These are phyloP conservation scores for Cryptococcus wingfieldii DNA, from an alignment of 1,284 basidiomycete genomes.

Conservation along the genomic window DNA sequence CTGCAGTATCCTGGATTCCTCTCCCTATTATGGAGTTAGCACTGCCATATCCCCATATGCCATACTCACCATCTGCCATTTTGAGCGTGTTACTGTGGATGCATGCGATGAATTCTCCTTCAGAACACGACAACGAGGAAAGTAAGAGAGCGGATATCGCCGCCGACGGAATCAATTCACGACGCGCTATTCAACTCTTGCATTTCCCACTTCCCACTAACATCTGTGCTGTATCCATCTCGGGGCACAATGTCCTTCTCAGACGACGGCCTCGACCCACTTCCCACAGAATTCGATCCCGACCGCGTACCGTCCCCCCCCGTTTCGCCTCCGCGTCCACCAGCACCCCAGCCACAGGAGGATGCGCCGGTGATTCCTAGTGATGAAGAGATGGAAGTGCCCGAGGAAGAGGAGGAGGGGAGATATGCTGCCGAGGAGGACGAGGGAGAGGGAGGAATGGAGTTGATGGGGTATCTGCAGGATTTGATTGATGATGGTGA, in stretches of 20 bases:
- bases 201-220: no score
- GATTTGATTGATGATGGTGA: conserved; percentile 2
- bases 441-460: conserved; percentile 11
- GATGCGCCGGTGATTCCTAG: neutral
- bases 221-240: neutral
- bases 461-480: conserved; percentile 12
- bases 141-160: no score
- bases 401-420: conserved; percentile 4
- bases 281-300: conserved; percentile 19
- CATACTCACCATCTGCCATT: no score
- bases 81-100: no score
- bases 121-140: no score
- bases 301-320: conserved; percentile 2
- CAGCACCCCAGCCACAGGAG: neutral
- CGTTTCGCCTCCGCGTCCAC: neutral
- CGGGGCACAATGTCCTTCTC: neutral
- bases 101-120: no score
- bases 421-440: conserved; percentile 5
- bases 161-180: no score
- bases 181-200: no score
- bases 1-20: neutral
- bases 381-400: neutral
- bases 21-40: neutral
- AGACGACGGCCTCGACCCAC: conserved; percentile 6
- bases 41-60: neutral